Percentiles rank a stretch among this genome's conserved stretches.
These are phyloP conservation scores for Globisporangium nagaii DNA, from an alignment of 352 stramenopile species.

Conservation along the genomic window DNA sequence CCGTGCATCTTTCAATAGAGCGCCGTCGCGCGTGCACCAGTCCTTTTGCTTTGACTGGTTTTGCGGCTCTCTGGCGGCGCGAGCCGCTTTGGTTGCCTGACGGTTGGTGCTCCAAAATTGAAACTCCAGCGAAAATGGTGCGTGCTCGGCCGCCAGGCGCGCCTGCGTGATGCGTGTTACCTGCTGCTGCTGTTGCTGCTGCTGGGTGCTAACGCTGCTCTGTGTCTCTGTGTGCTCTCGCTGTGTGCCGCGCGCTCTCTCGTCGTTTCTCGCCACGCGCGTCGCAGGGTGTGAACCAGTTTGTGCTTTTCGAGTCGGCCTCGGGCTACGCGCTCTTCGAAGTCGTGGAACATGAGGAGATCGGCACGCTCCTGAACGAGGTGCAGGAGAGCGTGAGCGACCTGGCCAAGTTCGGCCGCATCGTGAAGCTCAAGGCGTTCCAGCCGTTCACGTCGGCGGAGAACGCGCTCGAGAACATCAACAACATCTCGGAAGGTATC, in stretches of 20 bases:
- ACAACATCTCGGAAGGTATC: conserved; percentile 96
- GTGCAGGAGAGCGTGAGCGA: conserved; percentile 93
- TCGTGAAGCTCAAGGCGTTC: conserved; percentile 99
- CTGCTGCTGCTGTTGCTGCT: not conserved
- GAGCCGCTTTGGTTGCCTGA: not conserved
- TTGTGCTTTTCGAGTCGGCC: conserved; percentile 96
- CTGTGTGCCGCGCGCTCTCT: not conserved
- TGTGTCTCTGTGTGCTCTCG: not conserved
- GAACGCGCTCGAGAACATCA: conserved; percentile 99
- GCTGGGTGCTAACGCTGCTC: not conserved
- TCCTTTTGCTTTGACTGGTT: not conserved
- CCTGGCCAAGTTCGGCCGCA: conserved; percentile 92
- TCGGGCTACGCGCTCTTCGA: conserved; percentile 99
- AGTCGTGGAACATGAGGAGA: conserved; percentile 97
- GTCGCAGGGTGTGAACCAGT: conserved; percentile 65
- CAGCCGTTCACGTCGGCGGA: conserved; percentile 98
- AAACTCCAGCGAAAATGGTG: conserved; percentile 18
- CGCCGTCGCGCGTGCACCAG: not conserved
- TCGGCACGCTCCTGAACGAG: conserved; percentile 82
- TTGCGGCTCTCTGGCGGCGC: not conserved
- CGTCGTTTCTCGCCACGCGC: not conserved
- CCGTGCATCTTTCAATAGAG: no score
- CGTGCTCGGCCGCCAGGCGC: not conserved
- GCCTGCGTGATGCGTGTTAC: not conserved
- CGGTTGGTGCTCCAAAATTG: conserved; percentile 17